Conservation (phyloP, 148 eudicot species). For the Chenopodium album region DNA sequence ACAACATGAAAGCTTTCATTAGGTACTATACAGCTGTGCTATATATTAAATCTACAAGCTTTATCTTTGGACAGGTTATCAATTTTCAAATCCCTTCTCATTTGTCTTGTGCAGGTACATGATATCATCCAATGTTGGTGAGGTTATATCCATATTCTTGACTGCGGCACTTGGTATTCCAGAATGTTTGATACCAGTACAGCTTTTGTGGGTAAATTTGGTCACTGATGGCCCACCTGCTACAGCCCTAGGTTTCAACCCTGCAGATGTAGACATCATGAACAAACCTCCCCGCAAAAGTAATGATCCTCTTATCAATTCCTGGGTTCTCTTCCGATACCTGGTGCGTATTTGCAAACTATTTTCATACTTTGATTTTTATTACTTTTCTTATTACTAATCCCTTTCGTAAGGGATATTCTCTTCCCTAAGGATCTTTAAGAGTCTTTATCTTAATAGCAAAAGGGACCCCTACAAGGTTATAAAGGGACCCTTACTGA, state of each 20-base stretch:
- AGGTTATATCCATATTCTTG: conserved; percentile 84
- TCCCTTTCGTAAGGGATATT: not conserved
- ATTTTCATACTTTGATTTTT: not conserved
- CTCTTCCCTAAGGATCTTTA: not conserved
- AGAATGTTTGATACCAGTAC: conserved; percentile 86
- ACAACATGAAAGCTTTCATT: conserved; percentile 94
- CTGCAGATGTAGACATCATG: conserved; percentile 82
- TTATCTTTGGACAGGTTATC: not conserved
- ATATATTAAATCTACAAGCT: not conserved
- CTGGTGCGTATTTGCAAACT: conserved; percentile 46
- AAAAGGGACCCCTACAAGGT: not conserved
- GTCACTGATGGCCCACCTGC: conserved; percentile 98
- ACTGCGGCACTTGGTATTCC: conserved; percentile 91
- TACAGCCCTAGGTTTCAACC: conserved; percentile 91
- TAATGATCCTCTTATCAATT: conserved; percentile 68
- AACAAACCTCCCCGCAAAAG: conserved; percentile 80
- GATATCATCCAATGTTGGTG: conserved; percentile 96
- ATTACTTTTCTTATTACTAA: not conserved
- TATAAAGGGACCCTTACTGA: not conserved
- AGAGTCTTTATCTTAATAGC: not conserved
- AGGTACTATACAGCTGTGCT: conserved; percentile 38
- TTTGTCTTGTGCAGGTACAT: conserved; percentile 57
- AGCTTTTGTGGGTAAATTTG: conserved; percentile 89
- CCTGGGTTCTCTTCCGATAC: conserved; percentile 79
- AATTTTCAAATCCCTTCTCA: not conserved